phyloP scores from a whole-genome alignment of 2,329 filamentous ascomycete species.

The Trichophyton equinum region DNA sequence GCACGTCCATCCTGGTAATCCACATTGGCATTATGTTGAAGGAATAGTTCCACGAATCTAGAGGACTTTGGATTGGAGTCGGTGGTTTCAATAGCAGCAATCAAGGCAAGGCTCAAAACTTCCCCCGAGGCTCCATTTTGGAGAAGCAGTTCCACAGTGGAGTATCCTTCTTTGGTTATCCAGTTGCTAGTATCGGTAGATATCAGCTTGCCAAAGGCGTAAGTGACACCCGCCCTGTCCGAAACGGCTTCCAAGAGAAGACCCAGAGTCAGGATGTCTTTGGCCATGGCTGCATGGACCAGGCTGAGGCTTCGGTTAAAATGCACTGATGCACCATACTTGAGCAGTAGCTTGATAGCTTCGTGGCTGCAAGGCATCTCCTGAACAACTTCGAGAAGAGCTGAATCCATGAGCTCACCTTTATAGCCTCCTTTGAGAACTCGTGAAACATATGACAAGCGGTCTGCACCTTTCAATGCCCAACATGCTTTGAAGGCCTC shows the following conservation, averaged over 20 bases:
- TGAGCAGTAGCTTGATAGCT: conserved; percentile 40
- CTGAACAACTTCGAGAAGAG: conserved; percentile 13
- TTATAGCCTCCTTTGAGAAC: conserved; percentile 16
- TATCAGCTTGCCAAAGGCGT: conserved; percentile 12
- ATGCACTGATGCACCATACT: conserved; percentile 44
- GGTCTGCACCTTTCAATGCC: conserved; percentile 1
- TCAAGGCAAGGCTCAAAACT: conserved; percentile 36
- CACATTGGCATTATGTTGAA: conserved; percentile 33
- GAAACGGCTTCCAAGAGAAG: conserved; percentile 11
- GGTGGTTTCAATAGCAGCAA: conserved; percentile 36
- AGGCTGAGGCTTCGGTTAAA: conserved; percentile 45
- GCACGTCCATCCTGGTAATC: conserved; percentile 44
- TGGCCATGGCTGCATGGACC: conserved; percentile 12
- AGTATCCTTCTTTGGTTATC: conserved; percentile 40
- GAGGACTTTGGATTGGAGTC: conserved; percentile 25
- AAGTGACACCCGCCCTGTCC: conserved; percentile 9
- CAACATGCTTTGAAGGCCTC: conserved; percentile 10
- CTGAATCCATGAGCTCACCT: conserved; percentile 9
- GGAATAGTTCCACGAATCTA: conserved; percentile 34
- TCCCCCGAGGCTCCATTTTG: conserved; percentile 21
- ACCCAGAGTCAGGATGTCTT: conserved; percentile 8
- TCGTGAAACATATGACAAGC: conserved; percentile 13
- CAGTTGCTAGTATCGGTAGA: conserved; percentile 20
- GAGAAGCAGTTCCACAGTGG: conserved; percentile 39
- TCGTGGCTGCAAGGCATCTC: conserved; percentile 12